Percentiles rank a stretch among this genome's conserved stretches.
Evolutionary conservation across 1,284 basidiomycete genomes (phyloP).

Genomic region (Trichosporon coremiiforme): DNA sequence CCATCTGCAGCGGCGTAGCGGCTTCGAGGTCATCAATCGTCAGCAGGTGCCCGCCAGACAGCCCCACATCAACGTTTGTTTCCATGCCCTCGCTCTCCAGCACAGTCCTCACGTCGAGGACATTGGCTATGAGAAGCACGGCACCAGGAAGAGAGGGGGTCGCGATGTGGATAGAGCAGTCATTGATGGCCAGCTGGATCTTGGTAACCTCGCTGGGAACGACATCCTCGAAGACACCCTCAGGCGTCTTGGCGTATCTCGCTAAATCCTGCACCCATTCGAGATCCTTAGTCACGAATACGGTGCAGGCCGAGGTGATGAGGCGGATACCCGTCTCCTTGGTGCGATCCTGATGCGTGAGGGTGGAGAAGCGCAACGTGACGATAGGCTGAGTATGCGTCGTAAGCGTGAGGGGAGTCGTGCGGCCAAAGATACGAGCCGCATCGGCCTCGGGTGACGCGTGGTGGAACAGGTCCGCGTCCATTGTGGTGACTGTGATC

Average conservation of each 20-base stretch:
- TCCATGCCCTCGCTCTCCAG: constrained; percentile 68
- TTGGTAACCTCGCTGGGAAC: constrained; percentile 84
- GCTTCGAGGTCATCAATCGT: constrained; percentile 66
- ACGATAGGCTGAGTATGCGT: constrained; percentile 57
- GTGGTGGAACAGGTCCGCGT: constrained; percentile 60
- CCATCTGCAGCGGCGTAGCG: constrained; percentile 34
- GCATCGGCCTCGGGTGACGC: constrained; percentile 28
- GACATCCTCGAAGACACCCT: constrained; percentile 91
- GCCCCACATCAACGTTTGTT: constrained; percentile 61
- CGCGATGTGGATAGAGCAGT: constrained; percentile 68
- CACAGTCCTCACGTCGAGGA: constrained; percentile 68
- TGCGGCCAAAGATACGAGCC: constrained; percentile 36
- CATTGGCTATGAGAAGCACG: constrained; percentile 67
- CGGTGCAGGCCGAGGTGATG: constrained; percentile 67
- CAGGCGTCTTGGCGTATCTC: constrained; percentile 76
- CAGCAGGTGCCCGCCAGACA: constrained; percentile 61
- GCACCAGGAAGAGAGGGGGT: constrained; percentile 67
- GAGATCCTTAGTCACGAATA: constrained; percentile 67
- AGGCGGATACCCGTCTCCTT: constrained; percentile 79
- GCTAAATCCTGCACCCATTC: constrained; percentile 68
- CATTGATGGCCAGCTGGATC: constrained; percentile 67
- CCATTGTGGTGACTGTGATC: constrained; percentile 66
- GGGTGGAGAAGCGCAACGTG: constrained; percentile 69
- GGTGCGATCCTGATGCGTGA: constrained; percentile 65
- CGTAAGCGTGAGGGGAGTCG: constrained; percentile 45